phyloP scores from a whole-genome alignment of 441 rosid species.

The Erysimum cheiri region DNA sequence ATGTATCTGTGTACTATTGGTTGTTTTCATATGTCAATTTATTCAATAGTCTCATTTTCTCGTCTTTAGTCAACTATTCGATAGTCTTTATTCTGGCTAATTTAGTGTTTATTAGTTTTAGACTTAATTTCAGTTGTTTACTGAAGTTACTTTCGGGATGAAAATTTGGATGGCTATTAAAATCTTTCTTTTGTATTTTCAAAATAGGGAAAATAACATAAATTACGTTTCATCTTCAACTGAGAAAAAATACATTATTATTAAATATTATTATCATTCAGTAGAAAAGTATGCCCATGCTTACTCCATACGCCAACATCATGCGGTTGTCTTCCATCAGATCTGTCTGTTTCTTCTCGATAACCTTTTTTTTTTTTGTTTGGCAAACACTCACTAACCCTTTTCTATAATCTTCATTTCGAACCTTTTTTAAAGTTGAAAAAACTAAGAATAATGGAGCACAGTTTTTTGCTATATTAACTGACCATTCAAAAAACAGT shows the following conservation, averaged over 20 bases:
- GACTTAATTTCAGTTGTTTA: not conserved
- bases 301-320: constrained; percentile 33
- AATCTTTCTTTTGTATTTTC: not conserved
- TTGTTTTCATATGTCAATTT: not conserved
- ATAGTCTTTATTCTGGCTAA: not conserved
- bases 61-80: constrained; percentile 2
- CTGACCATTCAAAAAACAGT: too few species aligned
- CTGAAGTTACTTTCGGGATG: not conserved
- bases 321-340: constrained; percentile 36
- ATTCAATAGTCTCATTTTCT: not conserved
- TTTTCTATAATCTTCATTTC: too few species aligned
- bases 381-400: too few species aligned
- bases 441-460: too few species aligned
- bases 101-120: not conserved
- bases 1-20: not conserved
- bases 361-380: not conserved
- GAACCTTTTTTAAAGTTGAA: too few species aligned
- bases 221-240: not conserved
- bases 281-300: constrained; percentile 31
- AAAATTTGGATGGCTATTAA: not conserved
- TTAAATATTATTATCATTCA: not conserved
- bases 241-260: not conserved
- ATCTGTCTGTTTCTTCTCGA: constrained; percentile 17
- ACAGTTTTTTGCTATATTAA: too few species aligned
- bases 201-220: not conserved